These are phyloP conservation scores for Staphylotrichum tortipilum DNA, from an alignment of 495 filamentous ascomycete genomes.

Conservation along the genomic window DNA sequence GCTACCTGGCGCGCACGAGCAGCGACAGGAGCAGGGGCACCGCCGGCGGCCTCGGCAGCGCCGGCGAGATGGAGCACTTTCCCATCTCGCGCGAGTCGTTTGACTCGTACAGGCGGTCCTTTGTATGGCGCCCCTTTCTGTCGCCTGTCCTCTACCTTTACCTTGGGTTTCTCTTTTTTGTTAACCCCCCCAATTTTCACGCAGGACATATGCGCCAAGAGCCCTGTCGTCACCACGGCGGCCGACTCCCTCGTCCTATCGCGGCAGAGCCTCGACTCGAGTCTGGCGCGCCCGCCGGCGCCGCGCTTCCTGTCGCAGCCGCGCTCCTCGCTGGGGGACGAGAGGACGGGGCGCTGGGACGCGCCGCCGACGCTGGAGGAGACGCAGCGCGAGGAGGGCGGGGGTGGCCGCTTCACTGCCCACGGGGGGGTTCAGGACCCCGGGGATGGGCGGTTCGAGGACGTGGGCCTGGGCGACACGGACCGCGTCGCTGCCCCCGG, in stretches of 20 bases:
- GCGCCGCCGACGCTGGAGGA: conserved; percentile 54
- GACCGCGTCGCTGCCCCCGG: conserved; percentile 28
- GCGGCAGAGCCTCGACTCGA: conserved; percentile 72
- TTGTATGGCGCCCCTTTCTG: conserved; percentile 50
- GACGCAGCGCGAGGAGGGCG: conserved; percentile 39
- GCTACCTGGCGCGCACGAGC: conserved; percentile 59
- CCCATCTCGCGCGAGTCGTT: conserved; percentile 96
- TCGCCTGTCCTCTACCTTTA: too few species aligned
- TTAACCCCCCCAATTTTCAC: too few species aligned
- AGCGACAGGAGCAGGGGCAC: conserved; percentile 55
- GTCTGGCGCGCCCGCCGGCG: too few species aligned
- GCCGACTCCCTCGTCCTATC: conserved; percentile 38
- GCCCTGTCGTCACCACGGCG: conserved; percentile 53
- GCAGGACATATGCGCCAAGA: conserved; percentile 91
- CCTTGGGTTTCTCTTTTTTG: not conserved
- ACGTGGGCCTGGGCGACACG: conserved; percentile 75
- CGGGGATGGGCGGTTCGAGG: conserved; percentile 61
- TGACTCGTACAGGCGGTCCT: conserved; percentile 93
- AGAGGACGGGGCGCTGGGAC: conserved; percentile 22
- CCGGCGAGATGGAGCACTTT: conserved; percentile 80
- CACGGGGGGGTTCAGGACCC: too few species aligned
- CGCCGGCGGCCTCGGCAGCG: conserved; percentile 20
- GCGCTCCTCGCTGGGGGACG: conserved; percentile 35
- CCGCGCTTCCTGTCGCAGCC: conserved; percentile 21
- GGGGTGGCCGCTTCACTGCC: too few species aligned